Evolutionary conservation across 805 yeast species (phyloP).

Genomic region (Wickerhamiella lipophila): DNA sequence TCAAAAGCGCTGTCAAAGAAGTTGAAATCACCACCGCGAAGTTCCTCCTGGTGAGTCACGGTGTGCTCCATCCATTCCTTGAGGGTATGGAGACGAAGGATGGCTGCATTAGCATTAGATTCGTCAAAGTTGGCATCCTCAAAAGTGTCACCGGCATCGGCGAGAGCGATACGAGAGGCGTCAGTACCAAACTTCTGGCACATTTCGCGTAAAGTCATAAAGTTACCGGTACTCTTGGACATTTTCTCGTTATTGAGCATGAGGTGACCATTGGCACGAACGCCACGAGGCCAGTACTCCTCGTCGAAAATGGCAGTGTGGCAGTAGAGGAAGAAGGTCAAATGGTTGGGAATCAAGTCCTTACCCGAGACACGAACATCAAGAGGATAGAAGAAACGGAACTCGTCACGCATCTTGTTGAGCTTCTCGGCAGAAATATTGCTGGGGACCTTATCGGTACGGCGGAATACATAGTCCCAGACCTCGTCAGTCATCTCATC

Average conservation of each 20-base stretch:
- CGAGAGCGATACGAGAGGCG: slow-evolving; percentile 91
- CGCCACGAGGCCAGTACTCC: slow-evolving; percentile 84
- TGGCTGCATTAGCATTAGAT: slow-evolving; percentile 92
- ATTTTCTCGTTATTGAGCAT: slow-evolving; percentile 91
- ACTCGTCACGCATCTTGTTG: slow-evolving; percentile 73
- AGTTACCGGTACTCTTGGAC: slow-evolving; percentile 97
- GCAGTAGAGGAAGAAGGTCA: slow-evolving; percentile 86
- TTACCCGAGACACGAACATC: slow-evolving; percentile 90
- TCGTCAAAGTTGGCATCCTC: slow-evolving; percentile 99
- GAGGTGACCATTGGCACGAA: slow-evolving; percentile 91
- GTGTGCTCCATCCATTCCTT: slow-evolving; percentile 92
- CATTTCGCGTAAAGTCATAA: slow-evolving; percentile 76
- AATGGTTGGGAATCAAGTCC: slow-evolving; percentile 93
- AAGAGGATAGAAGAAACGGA: slow-evolving; percentile 91
- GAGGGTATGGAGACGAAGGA: slow-evolving; percentile 77
- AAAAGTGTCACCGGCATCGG: slow-evolving; percentile 95
- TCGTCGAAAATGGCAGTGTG: slow-evolving; percentile 90
- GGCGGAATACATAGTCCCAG: slow-evolving; percentile 77
- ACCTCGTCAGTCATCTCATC: slow-evolving; percentile 87
- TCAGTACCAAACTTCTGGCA: slow-evolving; percentile 91
- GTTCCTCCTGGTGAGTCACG: slow-evolving; percentile 37
- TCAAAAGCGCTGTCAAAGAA: slow-evolving; percentile 86
- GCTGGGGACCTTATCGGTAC: slow-evolving; percentile 41
- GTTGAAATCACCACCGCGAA: slow-evolving; percentile 39
- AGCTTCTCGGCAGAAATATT: slow-evolving; percentile 55